Percentiles rank a stretch among this genome's conserved stretches.
These are phyloP conservation scores for Botryotinia globosa DNA, from an alignment of 2,329 filamentous ascomycete species.

Conservation along the genomic window DNA sequence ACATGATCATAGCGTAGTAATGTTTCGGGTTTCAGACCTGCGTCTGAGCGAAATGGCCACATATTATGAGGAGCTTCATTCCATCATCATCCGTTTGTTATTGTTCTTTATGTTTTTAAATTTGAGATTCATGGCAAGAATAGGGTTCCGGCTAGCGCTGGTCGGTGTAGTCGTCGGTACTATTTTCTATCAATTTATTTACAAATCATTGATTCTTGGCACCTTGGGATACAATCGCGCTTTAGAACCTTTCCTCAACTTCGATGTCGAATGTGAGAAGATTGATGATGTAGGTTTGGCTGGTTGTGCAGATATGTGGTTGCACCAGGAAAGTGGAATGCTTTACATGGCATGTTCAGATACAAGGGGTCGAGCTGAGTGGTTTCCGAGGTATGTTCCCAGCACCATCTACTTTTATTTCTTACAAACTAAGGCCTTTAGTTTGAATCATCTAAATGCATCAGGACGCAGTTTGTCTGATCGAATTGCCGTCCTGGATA, in stretches of 20 bases:
- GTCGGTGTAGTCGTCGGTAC: constrained; percentile 27
- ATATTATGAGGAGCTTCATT: not conserved
- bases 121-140: constrained; percentile 8
- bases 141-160: constrained; percentile 12
- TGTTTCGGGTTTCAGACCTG: not conserved
- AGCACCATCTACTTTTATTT: not conserved
- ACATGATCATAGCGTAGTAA: not conserved
- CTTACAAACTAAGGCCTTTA: constrained; percentile 15
- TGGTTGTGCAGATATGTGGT: constrained; percentile 37
- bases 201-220: constrained; percentile 35
- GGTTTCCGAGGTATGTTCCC: constrained; percentile 31
- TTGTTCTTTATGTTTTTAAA: not conserved
- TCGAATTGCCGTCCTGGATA: constrained; percentile 33
- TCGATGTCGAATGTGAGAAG: constrained; percentile 34
- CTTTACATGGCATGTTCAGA: constrained; percentile 36
- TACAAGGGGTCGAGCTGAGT: constrained; percentile 27
- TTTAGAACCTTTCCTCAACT: constrained; percentile 38
- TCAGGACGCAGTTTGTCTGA: constrained; percentile 29
- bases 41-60: not conserved
- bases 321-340: constrained; percentile 33
- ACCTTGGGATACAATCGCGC: constrained; percentile 37
- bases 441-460: constrained; percentile 31
- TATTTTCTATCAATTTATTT: constrained; percentile 37
- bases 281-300: constrained; percentile 30
- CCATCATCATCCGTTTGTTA: not conserved